Conservation (phyloP, 1,284 basidiomycete genomes). For the Melampsora larici-populina region DNA sequence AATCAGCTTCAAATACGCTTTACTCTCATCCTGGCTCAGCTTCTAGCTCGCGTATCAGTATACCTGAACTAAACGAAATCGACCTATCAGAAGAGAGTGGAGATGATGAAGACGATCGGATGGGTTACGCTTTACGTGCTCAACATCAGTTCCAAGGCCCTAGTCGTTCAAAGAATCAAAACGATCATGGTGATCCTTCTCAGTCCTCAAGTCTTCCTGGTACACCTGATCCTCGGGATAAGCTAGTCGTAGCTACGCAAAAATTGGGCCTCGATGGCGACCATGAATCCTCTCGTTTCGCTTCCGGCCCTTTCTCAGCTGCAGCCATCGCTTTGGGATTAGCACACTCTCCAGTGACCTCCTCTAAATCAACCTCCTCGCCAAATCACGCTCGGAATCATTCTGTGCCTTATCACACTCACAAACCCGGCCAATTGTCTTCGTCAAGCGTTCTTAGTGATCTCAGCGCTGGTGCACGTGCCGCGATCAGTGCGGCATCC, state of each 20-base stretch:
- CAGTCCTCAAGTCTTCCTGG: conserved; percentile 36
- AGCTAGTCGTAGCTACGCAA: conserved; percentile 12
- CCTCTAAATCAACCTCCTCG: not conserved
- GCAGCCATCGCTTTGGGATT: conserved; percentile 37
- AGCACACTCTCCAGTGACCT: conserved; percentile 4
- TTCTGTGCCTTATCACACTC: not conserved
- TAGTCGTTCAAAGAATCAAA: conserved; percentile 5
- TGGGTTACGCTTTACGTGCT: conserved; percentile 54
- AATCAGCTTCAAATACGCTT: conserved; percentile 19
- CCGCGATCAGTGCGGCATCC: conserved; percentile 1
- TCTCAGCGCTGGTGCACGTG: not conserved
- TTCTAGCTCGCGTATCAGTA: conserved; percentile 32
- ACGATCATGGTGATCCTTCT: conserved; percentile 21
- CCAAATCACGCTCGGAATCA: not conserved
- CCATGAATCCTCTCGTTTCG: not conserved
- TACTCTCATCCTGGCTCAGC: not conserved
- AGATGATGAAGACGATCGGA: conserved; percentile 61
- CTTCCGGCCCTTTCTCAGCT: conserved; percentile 40
- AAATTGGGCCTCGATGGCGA: conserved; percentile 17
- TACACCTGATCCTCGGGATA: not conserved
- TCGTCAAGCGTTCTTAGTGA: conserved; percentile 38
- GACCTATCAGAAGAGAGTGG: conserved; percentile 79
- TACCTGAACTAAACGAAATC: conserved; percentile 64
- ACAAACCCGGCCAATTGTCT: not conserved
- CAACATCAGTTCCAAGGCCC: conserved; percentile 42